These are phyloP conservation scores for Mariannaea sp. DNA, from an alignment of 2,329 filamentous ascomycete genomes.

Conservation along the genomic window DNA sequence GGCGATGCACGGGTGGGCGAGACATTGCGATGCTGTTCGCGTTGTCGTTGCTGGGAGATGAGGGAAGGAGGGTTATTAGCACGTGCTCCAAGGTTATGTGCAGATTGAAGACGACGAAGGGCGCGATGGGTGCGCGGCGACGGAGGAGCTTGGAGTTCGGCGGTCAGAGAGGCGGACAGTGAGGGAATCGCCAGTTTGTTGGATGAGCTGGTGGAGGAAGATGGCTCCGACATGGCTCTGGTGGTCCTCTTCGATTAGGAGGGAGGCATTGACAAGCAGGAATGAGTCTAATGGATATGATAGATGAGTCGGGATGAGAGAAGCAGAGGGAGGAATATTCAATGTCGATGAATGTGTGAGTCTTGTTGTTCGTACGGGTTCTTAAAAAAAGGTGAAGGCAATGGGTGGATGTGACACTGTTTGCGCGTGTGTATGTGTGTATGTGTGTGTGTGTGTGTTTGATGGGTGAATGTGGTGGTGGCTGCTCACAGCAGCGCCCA, in stretches of 20 bases:
- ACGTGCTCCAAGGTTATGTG: conserved; percentile 68
- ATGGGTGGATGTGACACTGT: no score
- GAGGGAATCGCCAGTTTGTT: conserved; percentile 31
- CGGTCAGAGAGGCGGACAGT: conserved; percentile 38
- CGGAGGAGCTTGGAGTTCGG: conserved; percentile 59
- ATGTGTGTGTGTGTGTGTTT: no score
- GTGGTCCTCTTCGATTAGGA: conserved; percentile 5
- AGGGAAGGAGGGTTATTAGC: conserved; percentile 57
- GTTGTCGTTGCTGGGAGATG: conserved; percentile 66
- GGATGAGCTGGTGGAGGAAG: conserved; percentile 21
- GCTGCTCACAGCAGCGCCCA: conserved; percentile 4
- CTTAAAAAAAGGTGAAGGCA: background rate
- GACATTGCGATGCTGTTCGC: conserved; percentile 47
- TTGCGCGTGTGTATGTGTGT: no score
- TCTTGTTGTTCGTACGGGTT: background rate
- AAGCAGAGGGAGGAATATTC: background rate
- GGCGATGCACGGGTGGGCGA: conserved; percentile 40
- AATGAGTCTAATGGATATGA: background rate
- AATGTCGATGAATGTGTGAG: background rate
- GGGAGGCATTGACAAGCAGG: conserved; percentile 6
- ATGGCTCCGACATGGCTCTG: conserved; percentile 31
- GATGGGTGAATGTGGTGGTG: conserved; percentile 5
- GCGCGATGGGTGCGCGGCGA: conserved; percentile 69
- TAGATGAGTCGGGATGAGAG: background rate
- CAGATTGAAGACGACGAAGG: conserved; percentile 75